Evolutionary conservation across 2,329 filamentous ascomycete species (phyloP), one percentile per base, ranked within the genome.

Genomic region (Aschersonia sp.): DNA sequence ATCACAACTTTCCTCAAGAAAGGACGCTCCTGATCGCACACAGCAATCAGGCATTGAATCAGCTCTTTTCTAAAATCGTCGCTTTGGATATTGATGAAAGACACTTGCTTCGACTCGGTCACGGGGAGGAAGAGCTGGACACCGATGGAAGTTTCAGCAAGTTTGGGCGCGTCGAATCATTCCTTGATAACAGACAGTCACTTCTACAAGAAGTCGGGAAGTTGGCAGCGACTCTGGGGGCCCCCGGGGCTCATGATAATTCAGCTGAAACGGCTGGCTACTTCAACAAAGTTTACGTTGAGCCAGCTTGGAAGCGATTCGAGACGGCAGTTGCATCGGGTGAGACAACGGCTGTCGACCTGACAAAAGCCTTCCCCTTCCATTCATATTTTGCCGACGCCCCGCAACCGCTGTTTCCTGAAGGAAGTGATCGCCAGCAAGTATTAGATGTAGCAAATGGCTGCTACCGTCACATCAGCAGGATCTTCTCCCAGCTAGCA

Each of bases 1-100:
- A 98, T 61, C 91, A 97, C 70, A 95, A 97, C 66, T 98, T 96
- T 61, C 89, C 92, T 5, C 74, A 83, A 53, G 89, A 98, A 64
- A 84, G 88, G 56, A 98, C 92, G 0, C 70, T 98, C 20, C 78
- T 98, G 41, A 80, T 98, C 53, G 92, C 92, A 4, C 92, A 98
- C 64, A 97, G 91, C 65, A 98, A 98, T 60, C 94, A 98, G 64
- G 94, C 92, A 2, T 72, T 98, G 7, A 98, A 98, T 59, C 92
- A 98, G 62, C 74, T 98, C 1, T 98, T 98, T 68, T 86, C 94
- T 57, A 98, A 98, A 69, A 98, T 98, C 52, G 84, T 91, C n/a
- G 85, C 85, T 4, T 73, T 98, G 31, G 89, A 97, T 58, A 97
- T 98, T 55, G 94, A 98, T 59, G 85, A 94, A 65, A 82, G 92